Percentiles rank a stretch among this genome's conserved stretches.
Evolutionary conservation across 2,329 filamentous ascomycete genomes (phyloP).

Genomic region (Alternaria conjuncta): DNA sequence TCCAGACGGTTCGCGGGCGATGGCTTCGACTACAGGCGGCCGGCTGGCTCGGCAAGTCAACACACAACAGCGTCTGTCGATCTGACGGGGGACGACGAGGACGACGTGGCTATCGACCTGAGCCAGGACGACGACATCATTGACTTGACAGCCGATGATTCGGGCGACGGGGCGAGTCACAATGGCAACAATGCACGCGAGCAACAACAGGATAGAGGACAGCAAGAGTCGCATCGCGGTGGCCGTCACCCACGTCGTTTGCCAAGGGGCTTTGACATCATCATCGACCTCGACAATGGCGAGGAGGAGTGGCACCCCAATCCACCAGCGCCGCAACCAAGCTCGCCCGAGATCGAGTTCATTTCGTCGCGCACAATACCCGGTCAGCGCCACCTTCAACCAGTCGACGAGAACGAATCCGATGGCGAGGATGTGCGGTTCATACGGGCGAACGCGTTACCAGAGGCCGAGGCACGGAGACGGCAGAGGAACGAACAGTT

Average conservation of each 20-base stretch:
- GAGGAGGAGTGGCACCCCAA: conserved; percentile 29
- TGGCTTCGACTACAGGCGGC: conserved; percentile 62
- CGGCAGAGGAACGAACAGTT: conserved; percentile 22
- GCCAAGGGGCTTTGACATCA: conserved; percentile 53
- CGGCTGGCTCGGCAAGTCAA: conserved; percentile 48
- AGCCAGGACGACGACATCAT: conserved; percentile 25
- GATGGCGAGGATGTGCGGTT: conserved; percentile 43
- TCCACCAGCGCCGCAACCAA: conserved; percentile 32
- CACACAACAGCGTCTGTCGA: conserved; percentile 42
- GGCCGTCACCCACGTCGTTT: conserved; percentile 36
- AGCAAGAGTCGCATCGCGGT: conserved; percentile 2
- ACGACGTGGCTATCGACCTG: conserved; percentile 20
- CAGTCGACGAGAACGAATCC: conserved; percentile 11
- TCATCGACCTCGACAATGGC: conserved; percentile 49
- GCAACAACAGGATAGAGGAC: neutral
- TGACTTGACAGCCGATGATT: conserved; percentile 43
- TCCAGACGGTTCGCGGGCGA: conserved; percentile 56
- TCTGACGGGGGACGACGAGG: conserved; percentile 41
- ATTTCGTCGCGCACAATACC: conserved; percentile 41
- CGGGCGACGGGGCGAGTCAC: conserved; percentile 22
- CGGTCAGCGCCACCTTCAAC: conserved; percentile 15
- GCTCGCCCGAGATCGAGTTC: conserved; percentile 59
- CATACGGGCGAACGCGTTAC: conserved; percentile 29
- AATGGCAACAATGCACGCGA: conserved; percentile 3
- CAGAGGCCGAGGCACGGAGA: conserved; percentile 24